Percentiles rank a stretch among this genome's conserved stretches.
Evolutionary conservation across 805 yeast genomes (phyloP).

Genomic region (Candida insectalens): DNA sequence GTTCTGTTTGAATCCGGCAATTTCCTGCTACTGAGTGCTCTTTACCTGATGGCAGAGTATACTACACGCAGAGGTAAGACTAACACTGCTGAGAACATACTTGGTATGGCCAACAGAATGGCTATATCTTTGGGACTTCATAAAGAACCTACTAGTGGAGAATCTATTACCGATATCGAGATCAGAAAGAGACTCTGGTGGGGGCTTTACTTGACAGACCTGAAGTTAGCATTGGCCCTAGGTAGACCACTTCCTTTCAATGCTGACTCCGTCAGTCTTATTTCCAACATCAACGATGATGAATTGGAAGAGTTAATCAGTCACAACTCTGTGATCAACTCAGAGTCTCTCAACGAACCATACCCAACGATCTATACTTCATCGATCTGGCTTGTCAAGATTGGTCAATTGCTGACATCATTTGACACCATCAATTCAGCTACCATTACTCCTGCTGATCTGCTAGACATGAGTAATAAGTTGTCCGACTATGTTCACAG

Average conservation of each 20-base stretch:
- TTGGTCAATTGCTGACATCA: constrained; percentile 37
- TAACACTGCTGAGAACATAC: constrained; percentile 59
- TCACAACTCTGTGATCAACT: constrained; percentile 8
- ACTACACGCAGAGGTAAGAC: constrained; percentile 57
- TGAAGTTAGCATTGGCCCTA: constrained; percentile 53
- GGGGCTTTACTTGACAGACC: constrained; percentile 55
- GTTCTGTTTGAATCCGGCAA: constrained; percentile 53
- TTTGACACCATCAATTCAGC: constrained; percentile 39
- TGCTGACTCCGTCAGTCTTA: constrained; percentile 38
- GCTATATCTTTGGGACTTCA: constrained; percentile 57
- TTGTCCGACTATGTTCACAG: constrained; percentile 29
- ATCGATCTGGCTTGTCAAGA: constrained; percentile 42
- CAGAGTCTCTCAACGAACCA: constrained; percentile 16
- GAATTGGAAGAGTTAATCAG: constrained; percentile 22
- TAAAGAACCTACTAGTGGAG: constrained; percentile 19
- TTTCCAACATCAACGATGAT: constrained; percentile 41
- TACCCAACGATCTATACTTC: constrained; percentile 53
- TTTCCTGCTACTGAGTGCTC: constrained; percentile 40
- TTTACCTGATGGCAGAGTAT: constrained; percentile 47
- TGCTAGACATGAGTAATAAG: constrained; percentile 35
- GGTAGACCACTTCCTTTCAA: constrained; percentile 52
- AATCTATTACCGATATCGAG: constrained; percentile 35
- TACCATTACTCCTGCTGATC: constrained; percentile 40
- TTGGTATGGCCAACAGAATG: constrained; percentile 58
- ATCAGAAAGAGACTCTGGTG: constrained; percentile 58